Conservation (phyloP, 2,329 filamentous ascomycete genomes). For the Teratosphaeria destructans region DNA sequence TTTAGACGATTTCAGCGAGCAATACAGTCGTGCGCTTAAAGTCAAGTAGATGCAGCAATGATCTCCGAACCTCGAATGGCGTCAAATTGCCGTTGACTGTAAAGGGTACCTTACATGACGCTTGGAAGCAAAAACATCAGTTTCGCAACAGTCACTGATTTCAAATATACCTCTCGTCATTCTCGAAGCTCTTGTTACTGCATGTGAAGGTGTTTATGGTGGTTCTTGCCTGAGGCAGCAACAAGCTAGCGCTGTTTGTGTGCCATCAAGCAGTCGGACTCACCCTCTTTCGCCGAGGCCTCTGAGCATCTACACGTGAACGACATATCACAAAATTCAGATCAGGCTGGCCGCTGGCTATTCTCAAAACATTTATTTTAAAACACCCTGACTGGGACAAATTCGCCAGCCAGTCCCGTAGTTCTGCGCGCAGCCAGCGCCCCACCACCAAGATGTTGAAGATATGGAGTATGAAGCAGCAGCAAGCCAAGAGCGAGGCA, state of each 20-base stretch:
- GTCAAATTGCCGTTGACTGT: too few species aligned
- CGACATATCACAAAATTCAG: background rate
- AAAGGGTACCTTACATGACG: too few species aligned
- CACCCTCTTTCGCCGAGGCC: background rate
- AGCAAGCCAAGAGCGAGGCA: conserved; percentile 89
- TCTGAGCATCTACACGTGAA: background rate
- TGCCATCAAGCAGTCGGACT: background rate
- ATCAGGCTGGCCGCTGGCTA: background rate
- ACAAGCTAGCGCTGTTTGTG: background rate
- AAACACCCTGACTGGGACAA: background rate
- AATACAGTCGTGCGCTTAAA: too few species aligned
- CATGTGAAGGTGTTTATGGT: background rate
- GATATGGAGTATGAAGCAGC: conserved; percentile 96
- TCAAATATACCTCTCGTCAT: background rate
- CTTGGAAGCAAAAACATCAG: too few species aligned
- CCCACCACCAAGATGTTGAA: conserved; percentile 68
- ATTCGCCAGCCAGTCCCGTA: background rate
- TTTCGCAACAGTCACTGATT: too few species aligned
- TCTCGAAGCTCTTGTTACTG: background rate
- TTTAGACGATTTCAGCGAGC: too few species aligned
- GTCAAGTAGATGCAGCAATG: too few species aligned
- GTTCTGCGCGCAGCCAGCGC: background rate
- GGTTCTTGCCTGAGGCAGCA: background rate
- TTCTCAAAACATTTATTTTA: background rate
- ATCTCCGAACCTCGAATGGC: too few species aligned